These are phyloP conservation scores for Termitomyces sp. DNA, from an alignment of 768 basidiomycete genomes.

Conservation along the genomic window DNA sequence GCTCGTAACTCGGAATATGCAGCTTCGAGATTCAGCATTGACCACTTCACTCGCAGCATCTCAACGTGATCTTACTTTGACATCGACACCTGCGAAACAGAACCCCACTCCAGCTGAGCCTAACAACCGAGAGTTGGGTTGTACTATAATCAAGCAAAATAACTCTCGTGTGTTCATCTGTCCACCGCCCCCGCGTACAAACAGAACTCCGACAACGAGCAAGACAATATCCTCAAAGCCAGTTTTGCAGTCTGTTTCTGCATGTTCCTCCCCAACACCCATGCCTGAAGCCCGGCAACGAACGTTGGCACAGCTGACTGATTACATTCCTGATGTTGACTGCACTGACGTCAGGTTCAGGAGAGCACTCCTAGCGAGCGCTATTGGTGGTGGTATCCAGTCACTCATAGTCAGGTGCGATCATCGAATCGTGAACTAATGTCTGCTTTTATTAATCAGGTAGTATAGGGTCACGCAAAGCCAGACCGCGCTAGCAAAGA, in stretches of 20 bases:
- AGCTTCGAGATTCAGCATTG: constrained; percentile 4
- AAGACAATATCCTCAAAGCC: neutral
- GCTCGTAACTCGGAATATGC: neutral
- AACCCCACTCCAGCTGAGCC: neutral
- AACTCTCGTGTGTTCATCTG: constrained; percentile 1
- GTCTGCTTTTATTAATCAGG: neutral
- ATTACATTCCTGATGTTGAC: constrained; percentile 23
- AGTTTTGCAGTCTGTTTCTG: neutral
- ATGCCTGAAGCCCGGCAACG: constrained; percentile 23
- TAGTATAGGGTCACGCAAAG: constrained; percentile 25
- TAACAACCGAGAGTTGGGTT: neutral
- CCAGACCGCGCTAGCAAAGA: constrained; percentile 29
- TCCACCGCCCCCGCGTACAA: neutral
- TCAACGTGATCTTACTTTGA: neutral
- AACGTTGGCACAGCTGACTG: constrained; percentile 23
- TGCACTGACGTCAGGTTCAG: constrained; percentile 32
- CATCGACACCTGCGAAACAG: neutral
- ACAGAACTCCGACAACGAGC: neutral
- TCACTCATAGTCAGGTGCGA: constrained; percentile 36
- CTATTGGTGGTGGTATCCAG: constrained; percentile 40
- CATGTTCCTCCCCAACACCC: neutral
- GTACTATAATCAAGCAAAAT: neutral
- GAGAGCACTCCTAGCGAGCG: constrained; percentile 35
- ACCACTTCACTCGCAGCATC: neutral
- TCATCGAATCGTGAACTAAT: neutral